Evolutionary conservation across 139 green algal species (phyloP), one percentile per base, ranked within the genome.

Genomic region (Yamagishiella unicocca): DNA sequence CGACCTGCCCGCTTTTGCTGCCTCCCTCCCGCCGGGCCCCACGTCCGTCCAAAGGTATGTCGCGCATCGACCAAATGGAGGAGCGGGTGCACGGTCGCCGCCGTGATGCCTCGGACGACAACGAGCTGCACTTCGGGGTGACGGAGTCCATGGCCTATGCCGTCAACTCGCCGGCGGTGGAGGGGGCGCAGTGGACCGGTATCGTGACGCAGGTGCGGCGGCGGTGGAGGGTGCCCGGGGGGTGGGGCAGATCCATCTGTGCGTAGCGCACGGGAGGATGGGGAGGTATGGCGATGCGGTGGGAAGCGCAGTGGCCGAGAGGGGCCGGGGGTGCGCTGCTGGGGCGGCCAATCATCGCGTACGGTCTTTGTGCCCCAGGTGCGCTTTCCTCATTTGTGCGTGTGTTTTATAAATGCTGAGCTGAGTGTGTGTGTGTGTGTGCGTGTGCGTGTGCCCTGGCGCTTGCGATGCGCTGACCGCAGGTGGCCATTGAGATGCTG

Each of bases 131-230:
- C 21, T 98, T 99, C 94, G 97, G 97, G 0, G 89, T 94, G 29
- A 66, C 68, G 35, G 10, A 74, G 42, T 55, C 84, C 29, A 88
- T 97, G 89, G 50, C 98, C 75, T 99, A 98, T 61, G 96, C 96
- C 17, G 79, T 89, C 29, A 95, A 95, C 43, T 43, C 53, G 21
- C 94, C 96, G 3, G 62, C 87, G 17, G 83, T 98, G 27, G 37
- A 92, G 25, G 96, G 96, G 0, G 97, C 97, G 24, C 97, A 99
- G 92, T 99, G 97, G 97, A 99, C 97, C 4, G 97, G 97, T 22
- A 93, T 99, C 29, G 95, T 99, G 55, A 98, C 96, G 17, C 89
- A 90, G 82, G 93, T 96, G 37, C 89, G n/a, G n/a, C n/a, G n/a
- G n/a, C 89, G 4, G 67, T 91, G 46, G 82, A 91, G 42, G 87